Conservation (phyloP, 306 rosid genomes). For the Vicia sativa region DNA sequence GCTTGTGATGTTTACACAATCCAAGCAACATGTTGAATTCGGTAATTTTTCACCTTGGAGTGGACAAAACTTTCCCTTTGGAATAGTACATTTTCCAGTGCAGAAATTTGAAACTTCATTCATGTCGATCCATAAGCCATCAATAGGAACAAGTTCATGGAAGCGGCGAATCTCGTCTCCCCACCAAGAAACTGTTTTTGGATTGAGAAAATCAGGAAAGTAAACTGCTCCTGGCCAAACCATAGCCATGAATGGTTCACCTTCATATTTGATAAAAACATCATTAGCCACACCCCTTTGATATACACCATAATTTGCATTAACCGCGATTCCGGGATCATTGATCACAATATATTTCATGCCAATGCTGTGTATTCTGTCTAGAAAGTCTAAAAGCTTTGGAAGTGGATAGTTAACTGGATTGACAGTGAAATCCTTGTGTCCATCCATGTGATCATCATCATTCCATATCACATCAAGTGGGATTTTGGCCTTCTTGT, state of each 20-base stretch:
- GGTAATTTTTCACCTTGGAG: constrained; percentile 61
- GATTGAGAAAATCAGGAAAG: constrained; percentile 90
- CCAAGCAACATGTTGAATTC: constrained; percentile 78
- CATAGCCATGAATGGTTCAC: constrained; percentile 83
- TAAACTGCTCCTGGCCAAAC: constrained; percentile 97
- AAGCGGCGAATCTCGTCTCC: constrained; percentile 81
- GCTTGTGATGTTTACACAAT: constrained; percentile 79
- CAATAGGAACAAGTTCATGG: constrained; percentile 91
- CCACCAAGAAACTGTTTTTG: constrained; percentile 90
- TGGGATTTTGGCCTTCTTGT: constrained; percentile 77
- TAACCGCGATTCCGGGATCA: constrained; percentile 88
- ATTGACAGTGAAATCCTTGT: constrained; percentile 86
- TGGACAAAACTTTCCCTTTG: constrained; percentile 58
- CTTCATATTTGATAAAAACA: constrained; percentile 82
- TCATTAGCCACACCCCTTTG: constrained; percentile 74
- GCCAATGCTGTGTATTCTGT: constrained; percentile 75
- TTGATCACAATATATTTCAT: constrained; percentile 86
- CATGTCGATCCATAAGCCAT: constrained; percentile 99
- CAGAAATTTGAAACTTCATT: constrained; percentile 88
- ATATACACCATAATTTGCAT: constrained; percentile 72
- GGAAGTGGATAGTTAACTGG: constrained; percentile 68
- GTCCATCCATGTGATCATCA: constrained; percentile 93
- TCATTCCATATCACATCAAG: constrained; percentile 92
- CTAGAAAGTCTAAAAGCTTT: constrained; percentile 73
- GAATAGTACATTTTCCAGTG: constrained; percentile 79